Evolutionary conservation across 2,329 filamentous ascomycete genomes (phyloP).

Genomic region (Lasiodiplodia citricola): DNA sequence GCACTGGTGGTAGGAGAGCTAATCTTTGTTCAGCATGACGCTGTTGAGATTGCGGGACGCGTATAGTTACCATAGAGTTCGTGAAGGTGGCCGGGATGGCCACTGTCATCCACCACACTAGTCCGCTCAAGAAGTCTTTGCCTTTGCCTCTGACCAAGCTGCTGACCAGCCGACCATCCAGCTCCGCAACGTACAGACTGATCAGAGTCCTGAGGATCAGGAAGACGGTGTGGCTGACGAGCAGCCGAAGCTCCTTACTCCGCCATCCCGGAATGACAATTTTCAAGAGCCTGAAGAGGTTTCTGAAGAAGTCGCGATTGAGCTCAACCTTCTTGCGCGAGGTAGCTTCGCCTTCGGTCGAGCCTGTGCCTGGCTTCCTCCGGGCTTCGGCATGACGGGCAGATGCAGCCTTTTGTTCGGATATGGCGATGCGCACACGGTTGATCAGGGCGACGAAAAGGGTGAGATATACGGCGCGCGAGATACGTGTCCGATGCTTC

Average conservation of each 20-base stretch:
- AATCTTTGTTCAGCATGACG: constrained; percentile 30
- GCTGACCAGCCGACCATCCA: constrained; percentile 93
- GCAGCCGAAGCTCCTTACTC: constrained; percentile 83
- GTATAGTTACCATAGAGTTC: constrained; percentile 81
- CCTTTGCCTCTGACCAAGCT: constrained; percentile 89
- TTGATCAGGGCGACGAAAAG: constrained; percentile 60
- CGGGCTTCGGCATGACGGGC: constrained; percentile 67
- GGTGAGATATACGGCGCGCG: constrained; percentile 48
- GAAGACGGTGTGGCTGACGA: constrained; percentile 93
- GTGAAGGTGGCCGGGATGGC: constrained; percentile 96
- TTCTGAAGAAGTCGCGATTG: constrained; percentile 84
- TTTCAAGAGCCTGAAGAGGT: constrained; percentile 75
- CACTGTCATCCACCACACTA: constrained; percentile 99
- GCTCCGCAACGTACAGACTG: constrained; percentile 92
- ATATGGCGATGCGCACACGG: constrained; percentile 87
- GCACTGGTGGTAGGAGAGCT: constrained; percentile 96
- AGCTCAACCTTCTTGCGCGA: constrained; percentile 83
- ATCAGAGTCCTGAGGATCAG: constrained; percentile 88
- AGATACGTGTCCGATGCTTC: constrained; percentile 47
- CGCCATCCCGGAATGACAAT: constrained; percentile 91
- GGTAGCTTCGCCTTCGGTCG: constrained; percentile 43
- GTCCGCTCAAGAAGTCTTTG: constrained; percentile 82
- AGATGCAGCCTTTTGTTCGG: constrained; percentile 88
- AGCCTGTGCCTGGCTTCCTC: constrained; percentile 52
- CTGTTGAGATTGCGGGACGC: not conserved